Conservation (phyloP, 2,329 filamentous ascomycete species). For the Phaeoacremonium minimum region DNA sequence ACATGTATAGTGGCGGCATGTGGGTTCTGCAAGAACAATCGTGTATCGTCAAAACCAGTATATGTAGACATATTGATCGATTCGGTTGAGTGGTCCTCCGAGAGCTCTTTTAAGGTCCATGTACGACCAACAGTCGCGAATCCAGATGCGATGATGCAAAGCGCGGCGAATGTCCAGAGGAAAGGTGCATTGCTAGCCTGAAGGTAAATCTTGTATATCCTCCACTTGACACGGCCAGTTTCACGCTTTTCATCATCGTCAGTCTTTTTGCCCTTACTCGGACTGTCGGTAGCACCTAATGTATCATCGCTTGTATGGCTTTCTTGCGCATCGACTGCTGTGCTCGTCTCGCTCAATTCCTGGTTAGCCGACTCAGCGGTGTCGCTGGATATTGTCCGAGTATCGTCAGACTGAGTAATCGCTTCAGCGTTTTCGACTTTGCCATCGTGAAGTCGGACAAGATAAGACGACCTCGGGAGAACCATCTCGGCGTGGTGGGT, state of each 20-base stretch:
- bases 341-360: constrained; percentile 9
- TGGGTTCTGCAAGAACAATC: constrained; percentile 9
- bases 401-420: constrained; percentile 6
- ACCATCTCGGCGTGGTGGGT: constrained; percentile 42
- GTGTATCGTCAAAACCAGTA: constrained; percentile 1
- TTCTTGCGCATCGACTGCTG: constrained; percentile 5
- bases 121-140: constrained; percentile 19
- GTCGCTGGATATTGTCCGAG: constrained; percentile 2
- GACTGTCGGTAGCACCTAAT: constrained; percentile 5
- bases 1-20: constrained; percentile 3
- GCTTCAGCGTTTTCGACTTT: constrained; percentile 16
- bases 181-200: constrained; percentile 19
- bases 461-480: constrained; percentile 19
- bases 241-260: constrained; percentile 22
- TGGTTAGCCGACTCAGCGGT: constrained; percentile 7
- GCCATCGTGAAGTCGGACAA: constrained; percentile 22
- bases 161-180: constrained; percentile 18
- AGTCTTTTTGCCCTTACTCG: constrained; percentile 10
- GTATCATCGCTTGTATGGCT: constrained; percentile 8
- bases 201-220: constrained; percentile 26
- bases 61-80: constrained; percentile 7
- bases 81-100: constrained; percentile 16
- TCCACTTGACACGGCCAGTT: constrained; percentile 25
- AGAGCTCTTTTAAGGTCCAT: constrained; percentile 27
- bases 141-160: constrained; percentile 16